Base-by-base conservation (phyloP, 2,329 filamentous ascomycete species). In the Aschersonia sp. region DNA sequence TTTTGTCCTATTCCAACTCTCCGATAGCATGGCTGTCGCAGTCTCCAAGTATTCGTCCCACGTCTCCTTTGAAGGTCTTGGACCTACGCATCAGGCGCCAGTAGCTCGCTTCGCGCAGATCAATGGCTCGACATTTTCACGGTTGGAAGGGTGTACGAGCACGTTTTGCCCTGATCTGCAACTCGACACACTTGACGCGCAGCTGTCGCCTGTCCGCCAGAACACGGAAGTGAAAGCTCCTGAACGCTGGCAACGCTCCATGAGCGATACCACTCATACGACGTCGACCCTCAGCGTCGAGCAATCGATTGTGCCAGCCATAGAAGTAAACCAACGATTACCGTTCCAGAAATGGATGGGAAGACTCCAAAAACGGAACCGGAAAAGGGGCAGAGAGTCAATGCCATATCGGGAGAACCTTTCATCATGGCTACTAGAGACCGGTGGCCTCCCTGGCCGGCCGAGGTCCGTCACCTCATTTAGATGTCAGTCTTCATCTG, bases 301-400 rank as follows among this genome's bases (percentile, higher is more conserved):
- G 22, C 22, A 4, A 22, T 22, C 22, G 22, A 22, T 22, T 22
- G 22, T 22, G 22, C 22, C 22, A 22, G 22, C 22, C 22, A 22
- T 22, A 22, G 22, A 22, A 22, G 22, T 22, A 4, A 9, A n/a
- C 40, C 40, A 43, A 5, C 50, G 53, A 12, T 49, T 57, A 6
- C 78, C 81, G 2, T 87, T 90, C 56, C 73, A 77, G 43, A 81
- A 76, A 59, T 90, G 85, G 84, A 77, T 89, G 64, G 82, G 70
- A 52, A 83, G 75, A 5, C 65, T 90, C 22, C 77, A 83, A 50
- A 76, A 73, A 51, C 76, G 76, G 56, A 76, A 70, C 49, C 60
- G 57, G 44, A 67, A 69, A 47, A 69, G 65, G 43, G 51, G 52
- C 31, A 44, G 14, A 4, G 30, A 32, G 35, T 48, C 37, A 43